phyloP scores from a whole-genome alignment of 2,329 filamentous ascomycete genomes.

The Pseudopithomyces maydicus region DNA sequence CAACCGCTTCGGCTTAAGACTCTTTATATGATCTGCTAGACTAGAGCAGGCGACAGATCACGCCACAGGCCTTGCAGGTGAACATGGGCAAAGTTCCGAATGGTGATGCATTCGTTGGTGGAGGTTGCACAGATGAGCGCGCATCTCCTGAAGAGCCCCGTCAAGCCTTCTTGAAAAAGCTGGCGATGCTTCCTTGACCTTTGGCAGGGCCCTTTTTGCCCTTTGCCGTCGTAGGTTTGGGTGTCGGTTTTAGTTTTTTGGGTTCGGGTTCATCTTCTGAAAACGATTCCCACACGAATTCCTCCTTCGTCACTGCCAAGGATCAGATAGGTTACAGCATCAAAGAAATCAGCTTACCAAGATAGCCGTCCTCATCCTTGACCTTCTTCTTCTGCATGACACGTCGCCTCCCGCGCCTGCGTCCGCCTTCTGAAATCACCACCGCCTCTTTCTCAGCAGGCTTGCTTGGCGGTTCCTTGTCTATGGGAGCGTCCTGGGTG shows the following conservation, averaged over 20 bases:
- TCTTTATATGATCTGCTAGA: not conserved
- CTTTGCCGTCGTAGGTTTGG: conserved; percentile 55
- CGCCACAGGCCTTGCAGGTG: not conserved
- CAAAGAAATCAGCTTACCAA: conserved; percentile 63
- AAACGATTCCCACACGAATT: conserved; percentile 87
- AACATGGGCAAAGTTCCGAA: not conserved
- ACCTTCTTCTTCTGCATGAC: conserved; percentile 87
- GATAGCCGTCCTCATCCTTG: conserved; percentile 87
- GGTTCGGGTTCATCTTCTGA: conserved; percentile 80
- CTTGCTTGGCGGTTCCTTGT: conserved; percentile 23
- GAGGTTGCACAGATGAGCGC: not conserved
- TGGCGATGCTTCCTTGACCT: conserved; percentile 84
- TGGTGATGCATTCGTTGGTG: not conserved
- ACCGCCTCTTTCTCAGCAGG: conserved; percentile 29
- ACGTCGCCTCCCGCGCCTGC: conserved; percentile 75
- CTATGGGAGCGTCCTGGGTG: conserved; percentile 43
- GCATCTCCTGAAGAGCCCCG: not conserved
- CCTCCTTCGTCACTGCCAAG: conserved; percentile 79
- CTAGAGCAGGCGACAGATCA: not conserved
- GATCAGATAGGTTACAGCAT: conserved; percentile 15
- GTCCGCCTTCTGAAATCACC: conserved; percentile 63
- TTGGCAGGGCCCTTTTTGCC: conserved; percentile 52
- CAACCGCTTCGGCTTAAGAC: not conserved
- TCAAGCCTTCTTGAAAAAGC: conserved; percentile 83
- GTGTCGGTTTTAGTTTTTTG: conserved; percentile 59